These are phyloP conservation scores for Prunus mume DNA, from an alignment of 306 rosid species.

Conservation along the genomic window DNA sequence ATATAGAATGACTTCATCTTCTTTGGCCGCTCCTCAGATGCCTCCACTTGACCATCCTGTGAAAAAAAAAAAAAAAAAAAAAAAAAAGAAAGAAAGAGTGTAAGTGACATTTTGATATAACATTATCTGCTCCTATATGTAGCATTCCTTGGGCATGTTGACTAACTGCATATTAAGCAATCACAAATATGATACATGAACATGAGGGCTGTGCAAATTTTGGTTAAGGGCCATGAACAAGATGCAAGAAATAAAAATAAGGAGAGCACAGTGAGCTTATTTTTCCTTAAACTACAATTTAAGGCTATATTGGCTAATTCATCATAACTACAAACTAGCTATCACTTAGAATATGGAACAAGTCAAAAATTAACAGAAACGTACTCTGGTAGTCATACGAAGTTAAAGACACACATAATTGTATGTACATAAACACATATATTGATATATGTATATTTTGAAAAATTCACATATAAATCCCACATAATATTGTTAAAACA, in stretches of 20 bases:
- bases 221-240: not conserved
- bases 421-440: not conserved
- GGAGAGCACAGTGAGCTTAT: not conserved
- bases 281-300: not conserved
- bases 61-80: not conserved
- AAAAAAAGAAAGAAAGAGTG: not conserved
- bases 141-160: not conserved
- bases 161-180: not conserved
- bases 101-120: not conserved
- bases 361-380: not conserved
- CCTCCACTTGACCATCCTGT: slow-evolving; percentile 66
- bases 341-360: not conserved
- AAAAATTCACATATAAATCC: not conserved
- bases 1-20: slow-evolving; percentile 55
- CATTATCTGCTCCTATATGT: not conserved
- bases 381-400: not conserved
- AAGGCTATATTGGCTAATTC: not conserved
- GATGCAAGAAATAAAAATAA: not conserved
- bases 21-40: slow-evolving; percentile 44
- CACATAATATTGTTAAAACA: slow-evolving; percentile 13
- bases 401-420: not conserved
- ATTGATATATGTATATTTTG: too few relatives aligned
- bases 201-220: not conserved
- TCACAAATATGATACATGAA: not conserved
- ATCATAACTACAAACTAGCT: not conserved